Base-by-base conservation (phyloP, 768 basidiomycete genomes). In the Boletus tylopilopsis region DNA sequence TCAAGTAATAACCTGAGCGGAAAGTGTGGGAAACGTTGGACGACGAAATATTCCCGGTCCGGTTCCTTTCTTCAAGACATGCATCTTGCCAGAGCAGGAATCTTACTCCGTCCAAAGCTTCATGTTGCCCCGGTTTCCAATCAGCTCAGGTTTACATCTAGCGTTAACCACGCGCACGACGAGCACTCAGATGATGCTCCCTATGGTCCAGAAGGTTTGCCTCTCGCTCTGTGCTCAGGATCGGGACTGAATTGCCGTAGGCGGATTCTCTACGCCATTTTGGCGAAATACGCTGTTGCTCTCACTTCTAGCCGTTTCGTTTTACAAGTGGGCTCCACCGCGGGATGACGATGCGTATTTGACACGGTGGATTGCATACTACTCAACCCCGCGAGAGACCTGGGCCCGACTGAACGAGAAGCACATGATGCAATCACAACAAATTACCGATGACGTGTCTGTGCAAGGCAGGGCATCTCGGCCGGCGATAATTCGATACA, bases 261-360 rank as follows among this genome's bases (percentile, higher is more conserved):
- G 56, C 34, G 90, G 77, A 25, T 90, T 90, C 63, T 67, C 70
- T 23, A 79, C 77, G 27, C 71, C 81, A 19, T 76, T 85, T 62
- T 90, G 89, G 89, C 72, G 81, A 32, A 83, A 82, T 52, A 76
- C 80, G 3, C 57, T 84, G 33, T 51, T 87, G 21, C 66, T 74
- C 21, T 73, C 78, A 13, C 49, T 83, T 35, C 69, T 74, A 9
- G 75, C 69, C 36, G 79, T 74, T 36, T 77, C 73, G 11, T 76
- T 77, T 52, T 84, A 85, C 72, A 87, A 87, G 66, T 84, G 74
- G 60, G 83, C 85, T 4, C 87, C 88, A 1, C 69, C 75, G 46
- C 76, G 80, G 7, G 70, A 68, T 25, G 78, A 85, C 33, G 80
- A 86, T 50, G 77, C 74, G 42, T 81, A 79, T 58, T 63, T 90